Conservation (phyloP, 257 asterid species). For the Phtheirospermum japonicum region DNA sequence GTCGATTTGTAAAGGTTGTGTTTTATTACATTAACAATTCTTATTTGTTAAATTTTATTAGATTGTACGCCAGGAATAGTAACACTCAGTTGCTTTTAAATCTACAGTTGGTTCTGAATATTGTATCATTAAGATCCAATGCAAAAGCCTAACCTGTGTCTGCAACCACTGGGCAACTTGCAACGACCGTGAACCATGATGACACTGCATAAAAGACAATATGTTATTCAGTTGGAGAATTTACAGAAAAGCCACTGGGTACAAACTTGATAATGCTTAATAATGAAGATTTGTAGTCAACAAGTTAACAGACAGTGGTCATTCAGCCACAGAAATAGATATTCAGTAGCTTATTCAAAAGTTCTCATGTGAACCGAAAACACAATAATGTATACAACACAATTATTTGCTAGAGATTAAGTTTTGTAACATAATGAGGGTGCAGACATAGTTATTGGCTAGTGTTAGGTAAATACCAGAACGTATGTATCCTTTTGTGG, state of each 20-base stretch:
- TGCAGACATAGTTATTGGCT: constrained; percentile 6
- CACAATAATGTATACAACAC: neutral
- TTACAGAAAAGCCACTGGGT: neutral
- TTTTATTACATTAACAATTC: neutral
- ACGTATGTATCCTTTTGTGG: constrained; percentile 87
- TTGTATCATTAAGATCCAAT: neutral
- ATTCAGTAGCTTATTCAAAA: too few relatives aligned
- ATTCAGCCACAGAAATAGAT: too few relatives aligned
- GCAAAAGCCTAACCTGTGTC: neutral
- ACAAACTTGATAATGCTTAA: neutral
- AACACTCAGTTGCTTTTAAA: neutral
- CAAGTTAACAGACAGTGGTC: too few relatives aligned
- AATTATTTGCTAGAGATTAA: neutral
- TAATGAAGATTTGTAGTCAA: too few relatives aligned
- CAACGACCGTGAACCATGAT: constrained; percentile 9
- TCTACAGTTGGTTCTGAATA: neutral
- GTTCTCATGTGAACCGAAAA: too few relatives aligned
- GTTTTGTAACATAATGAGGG: constrained; percentile 4
- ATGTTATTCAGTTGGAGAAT: neutral
- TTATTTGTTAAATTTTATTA: neutral
- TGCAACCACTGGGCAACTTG: constrained; percentile 13
- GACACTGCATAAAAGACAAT: neutral
- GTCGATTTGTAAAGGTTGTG: neutral
- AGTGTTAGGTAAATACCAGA: constrained; percentile 48
- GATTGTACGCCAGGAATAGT: neutral